Evolutionary conservation across 805 yeast genomes (phyloP).

Genomic region (Saccharomycopsis fodiens): DNA sequence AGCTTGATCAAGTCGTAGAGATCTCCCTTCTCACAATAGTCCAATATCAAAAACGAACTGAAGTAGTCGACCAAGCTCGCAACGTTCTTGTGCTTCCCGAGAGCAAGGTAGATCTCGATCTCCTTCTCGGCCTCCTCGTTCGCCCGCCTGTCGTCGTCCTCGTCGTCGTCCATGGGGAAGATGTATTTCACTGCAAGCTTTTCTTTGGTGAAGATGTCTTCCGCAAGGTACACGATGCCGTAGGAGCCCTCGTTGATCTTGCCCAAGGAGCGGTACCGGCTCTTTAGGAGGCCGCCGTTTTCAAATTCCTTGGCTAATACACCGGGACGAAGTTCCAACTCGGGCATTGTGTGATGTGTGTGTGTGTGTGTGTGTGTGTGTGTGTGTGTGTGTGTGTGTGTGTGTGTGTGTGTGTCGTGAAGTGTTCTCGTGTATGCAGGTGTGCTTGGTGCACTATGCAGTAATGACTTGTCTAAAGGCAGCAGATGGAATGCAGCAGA

Average conservation of each 20-base stretch:
- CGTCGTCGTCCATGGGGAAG: constrained; percentile 46
- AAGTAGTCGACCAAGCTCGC: constrained; percentile 69
- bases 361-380: no score
- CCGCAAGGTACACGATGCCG: constrained; percentile 85
- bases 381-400: no score
- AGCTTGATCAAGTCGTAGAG: constrained; percentile 66
- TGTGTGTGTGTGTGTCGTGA: no score
- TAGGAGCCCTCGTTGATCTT: constrained; percentile 89
- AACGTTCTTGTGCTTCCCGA: constrained; percentile 68
- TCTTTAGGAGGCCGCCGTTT: constrained; percentile 43
- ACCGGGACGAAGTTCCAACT: not conserved
- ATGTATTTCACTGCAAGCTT: constrained; percentile 84
- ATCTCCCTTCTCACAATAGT: constrained; percentile 78
- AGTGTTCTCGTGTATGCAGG: no score
- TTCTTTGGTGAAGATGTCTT: constrained; percentile 44
- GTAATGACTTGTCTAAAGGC: no score
- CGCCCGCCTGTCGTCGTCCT: constrained; percentile 25
- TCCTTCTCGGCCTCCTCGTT: constrained; percentile 37
- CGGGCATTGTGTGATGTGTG: no score
- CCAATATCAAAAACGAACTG: constrained; percentile 78
- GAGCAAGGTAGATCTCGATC: constrained; percentile 62
- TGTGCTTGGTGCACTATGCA: no score
- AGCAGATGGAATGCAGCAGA: no score
- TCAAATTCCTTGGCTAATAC: constrained; percentile 24
- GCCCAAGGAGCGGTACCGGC: constrained; percentile 58